Conservation (phyloP, 345 rosid genomes). For the Bruguiera sexangula region DNA sequence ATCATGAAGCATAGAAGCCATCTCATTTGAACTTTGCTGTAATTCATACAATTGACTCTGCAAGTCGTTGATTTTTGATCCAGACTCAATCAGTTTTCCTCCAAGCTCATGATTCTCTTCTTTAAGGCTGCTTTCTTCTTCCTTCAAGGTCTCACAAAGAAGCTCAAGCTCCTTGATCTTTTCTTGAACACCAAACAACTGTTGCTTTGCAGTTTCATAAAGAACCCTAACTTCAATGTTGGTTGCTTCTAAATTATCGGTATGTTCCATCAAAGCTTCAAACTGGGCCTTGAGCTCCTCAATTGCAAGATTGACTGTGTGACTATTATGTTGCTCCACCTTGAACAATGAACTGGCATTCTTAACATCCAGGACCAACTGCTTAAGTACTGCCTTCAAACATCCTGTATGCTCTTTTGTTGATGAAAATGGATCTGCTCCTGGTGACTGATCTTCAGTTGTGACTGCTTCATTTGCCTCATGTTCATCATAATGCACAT, state of each 20-base stretch:
- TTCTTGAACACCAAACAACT: slow-evolving; percentile 35
- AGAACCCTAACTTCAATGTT: slow-evolving; percentile 56
- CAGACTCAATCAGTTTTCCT: slow-evolving; percentile 37
- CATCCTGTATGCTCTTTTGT: slow-evolving; percentile 45
- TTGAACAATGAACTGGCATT: slow-evolving; percentile 36
- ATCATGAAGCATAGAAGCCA: slow-evolving; percentile 35
- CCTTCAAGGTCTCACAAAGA: slow-evolving; percentile 43
- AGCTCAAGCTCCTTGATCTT: slow-evolving; percentile 46
- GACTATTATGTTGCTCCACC: slow-evolving; percentile 39
- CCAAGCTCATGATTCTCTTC: slow-evolving; percentile 50
- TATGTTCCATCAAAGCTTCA: slow-evolving; percentile 49
- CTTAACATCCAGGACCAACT: slow-evolving; percentile 49
- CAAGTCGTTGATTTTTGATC: slow-evolving; percentile 45
- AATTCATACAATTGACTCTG: slow-evolving; percentile 55
- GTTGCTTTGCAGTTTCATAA: slow-evolving; percentile 57
- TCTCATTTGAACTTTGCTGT: slow-evolving; percentile 44
- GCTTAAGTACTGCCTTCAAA: slow-evolving; percentile 53
- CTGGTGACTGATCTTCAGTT: slow-evolving; percentile 32
- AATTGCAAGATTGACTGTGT: slow-evolving; percentile 30
- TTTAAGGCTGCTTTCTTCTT: slow-evolving; percentile 37
- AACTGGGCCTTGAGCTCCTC: slow-evolving; percentile 41
- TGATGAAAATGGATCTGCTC: slow-evolving; percentile 38
- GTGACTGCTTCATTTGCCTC: slow-evolving; percentile 38
- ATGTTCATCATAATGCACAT: slow-evolving; percentile 49
- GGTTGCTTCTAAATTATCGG: slow-evolving; percentile 47